Conservation (phyloP, 1,284 basidiomycete species). For the Coniophora puteana region DNA sequence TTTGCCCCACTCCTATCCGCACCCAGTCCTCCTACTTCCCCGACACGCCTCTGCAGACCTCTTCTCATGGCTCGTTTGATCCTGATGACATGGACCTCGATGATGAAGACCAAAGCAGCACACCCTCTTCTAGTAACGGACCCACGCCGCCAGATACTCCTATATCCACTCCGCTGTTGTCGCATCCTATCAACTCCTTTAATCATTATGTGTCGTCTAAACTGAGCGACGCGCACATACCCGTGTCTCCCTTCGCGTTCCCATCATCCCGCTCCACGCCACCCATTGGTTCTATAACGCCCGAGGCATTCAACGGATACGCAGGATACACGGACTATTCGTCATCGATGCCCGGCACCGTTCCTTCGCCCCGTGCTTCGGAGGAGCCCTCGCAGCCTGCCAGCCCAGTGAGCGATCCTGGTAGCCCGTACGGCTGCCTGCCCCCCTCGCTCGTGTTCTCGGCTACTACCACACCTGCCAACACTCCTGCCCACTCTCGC, state of each 20-base stretch:
- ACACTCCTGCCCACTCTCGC: conserved; percentile 39
- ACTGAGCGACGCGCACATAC: conserved; percentile 23
- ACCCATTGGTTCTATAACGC: conserved; percentile 27
- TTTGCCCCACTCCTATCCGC: conserved; percentile 37
- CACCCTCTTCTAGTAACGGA: conserved; percentile 41
- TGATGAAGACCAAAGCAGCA: conserved; percentile 53
- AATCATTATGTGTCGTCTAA: conserved; percentile 36
- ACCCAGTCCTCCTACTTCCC: conserved; percentile 15
- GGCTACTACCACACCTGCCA: conserved; percentile 34
- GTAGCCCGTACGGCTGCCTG: conserved; percentile 44
- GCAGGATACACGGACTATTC: conserved; percentile 65
- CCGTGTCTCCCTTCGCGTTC: conserved; percentile 40
- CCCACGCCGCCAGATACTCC: conserved; percentile 49
- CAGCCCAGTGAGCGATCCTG: conserved; percentile 26
- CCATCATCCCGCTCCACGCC: conserved; percentile 22
- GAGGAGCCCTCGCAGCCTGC: conserved; percentile 25
- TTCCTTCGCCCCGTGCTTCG: conserved; percentile 30
- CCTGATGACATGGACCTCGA: conserved; percentile 80
- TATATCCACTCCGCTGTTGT: conserved; percentile 42
- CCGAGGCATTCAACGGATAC: conserved; percentile 51
- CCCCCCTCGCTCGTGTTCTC: conserved; percentile 63
- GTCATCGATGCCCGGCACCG: conserved; percentile 55
- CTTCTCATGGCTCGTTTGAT: conserved; percentile 44
- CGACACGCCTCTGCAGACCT: conserved; percentile 13
- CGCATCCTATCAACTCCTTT: conserved; percentile 44